Evolutionary conservation across 495 filamentous ascomycete genomes (phyloP).

Genomic region (Paragyromitra xinjiangensis): DNA sequence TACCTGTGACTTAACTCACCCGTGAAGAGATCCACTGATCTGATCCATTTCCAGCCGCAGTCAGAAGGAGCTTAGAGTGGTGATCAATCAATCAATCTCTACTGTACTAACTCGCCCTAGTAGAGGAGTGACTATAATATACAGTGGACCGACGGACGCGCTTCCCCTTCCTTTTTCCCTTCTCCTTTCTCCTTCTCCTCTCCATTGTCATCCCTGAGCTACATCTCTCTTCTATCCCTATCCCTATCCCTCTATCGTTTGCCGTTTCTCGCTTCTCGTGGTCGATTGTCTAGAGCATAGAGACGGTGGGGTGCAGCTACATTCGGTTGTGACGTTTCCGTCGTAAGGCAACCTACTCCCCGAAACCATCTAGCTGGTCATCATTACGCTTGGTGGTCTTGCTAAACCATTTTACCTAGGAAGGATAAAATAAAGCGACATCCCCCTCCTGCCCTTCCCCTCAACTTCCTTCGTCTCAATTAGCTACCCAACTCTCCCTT

Average conservation of each 20-base stretch:
- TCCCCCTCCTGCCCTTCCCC: slow-evolving; percentile 27
- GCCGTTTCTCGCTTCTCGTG: slow-evolving; percentile 25
- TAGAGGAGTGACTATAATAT: slow-evolving; percentile 18
- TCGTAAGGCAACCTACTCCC: slow-evolving; percentile 5
- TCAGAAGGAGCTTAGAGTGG: slow-evolving; percentile 19
- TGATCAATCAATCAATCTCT: slow-evolving; percentile 11
- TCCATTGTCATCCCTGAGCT: not conserved
- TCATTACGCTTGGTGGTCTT: slow-evolving; percentile 6
- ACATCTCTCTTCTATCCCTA: not conserved
- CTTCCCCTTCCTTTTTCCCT: not conserved
- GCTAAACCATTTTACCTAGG: slow-evolving; percentile 18
- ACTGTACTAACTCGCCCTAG: not conserved
- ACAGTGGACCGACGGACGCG: slow-evolving; percentile 8
- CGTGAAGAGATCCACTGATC: slow-evolving; percentile 36
- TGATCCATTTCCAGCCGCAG: slow-evolving; percentile 43
- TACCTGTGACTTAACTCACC: slow-evolving; percentile 13
- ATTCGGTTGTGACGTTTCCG: slow-evolving; percentile 46
- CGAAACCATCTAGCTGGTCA: slow-evolving; percentile 5
- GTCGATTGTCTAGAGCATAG: slow-evolving; percentile 28
- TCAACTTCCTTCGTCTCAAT: slow-evolving; percentile 18
- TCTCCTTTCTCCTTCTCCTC: not conserved
- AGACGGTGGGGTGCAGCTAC: slow-evolving; percentile 43
- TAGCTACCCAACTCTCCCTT: slow-evolving; percentile 3
- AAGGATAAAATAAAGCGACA: slow-evolving; percentile 34
- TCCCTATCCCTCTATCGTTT: slow-evolving; percentile 23